Percentiles rank a stretch among this genome's conserved stretches.
These are phyloP conservation scores for Rhamnella rubrinervis DNA, from an alignment of 331 rosid genomes.

Conservation along the genomic window DNA sequence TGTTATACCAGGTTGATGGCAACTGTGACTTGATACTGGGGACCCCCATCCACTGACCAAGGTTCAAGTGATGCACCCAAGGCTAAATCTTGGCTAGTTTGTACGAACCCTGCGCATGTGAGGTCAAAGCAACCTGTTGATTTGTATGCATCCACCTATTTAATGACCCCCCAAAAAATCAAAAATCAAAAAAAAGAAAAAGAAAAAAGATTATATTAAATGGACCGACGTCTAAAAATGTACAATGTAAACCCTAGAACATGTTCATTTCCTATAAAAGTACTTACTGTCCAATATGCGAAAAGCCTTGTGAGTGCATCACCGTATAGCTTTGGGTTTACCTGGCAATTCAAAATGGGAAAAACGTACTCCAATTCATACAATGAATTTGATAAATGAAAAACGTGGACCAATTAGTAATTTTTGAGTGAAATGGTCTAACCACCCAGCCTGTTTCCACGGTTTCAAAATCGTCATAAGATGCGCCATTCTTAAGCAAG, in stretches of 20 bases:
- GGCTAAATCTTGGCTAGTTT: constrained; percentile 24
- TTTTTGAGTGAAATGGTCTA: not conserved
- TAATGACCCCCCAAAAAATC: no score
- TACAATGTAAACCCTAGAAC: no score
- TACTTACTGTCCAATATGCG: constrained; percentile 57
- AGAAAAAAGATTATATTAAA: not conserved
- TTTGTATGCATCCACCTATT: constrained; percentile 45
- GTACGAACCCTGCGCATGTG: constrained; percentile 55
- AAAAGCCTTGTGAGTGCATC: constrained; percentile 39
- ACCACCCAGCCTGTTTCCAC: constrained; percentile 67
- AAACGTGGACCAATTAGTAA: not conserved
- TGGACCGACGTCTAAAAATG: no score
- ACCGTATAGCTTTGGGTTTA: constrained; percentile 51
- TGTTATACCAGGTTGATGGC: no score
- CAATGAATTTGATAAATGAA: not conserved
- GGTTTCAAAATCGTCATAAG: constrained; percentile 41
- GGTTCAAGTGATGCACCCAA: constrained; percentile 44
- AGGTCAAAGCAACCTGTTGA: constrained; percentile 64
- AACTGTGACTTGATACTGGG: constrained; percentile 21
- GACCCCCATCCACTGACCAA: constrained; percentile 3
- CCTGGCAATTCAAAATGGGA: constrained; percentile 24
- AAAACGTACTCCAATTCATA: no score
- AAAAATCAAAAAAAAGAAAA: not conserved
- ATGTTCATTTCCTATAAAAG: no score
- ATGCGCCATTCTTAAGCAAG: constrained; percentile 39